Evolutionary conservation across 495 filamentous ascomycete genomes (phyloP).

Genomic region (Tuber microsphaerosporum): DNA sequence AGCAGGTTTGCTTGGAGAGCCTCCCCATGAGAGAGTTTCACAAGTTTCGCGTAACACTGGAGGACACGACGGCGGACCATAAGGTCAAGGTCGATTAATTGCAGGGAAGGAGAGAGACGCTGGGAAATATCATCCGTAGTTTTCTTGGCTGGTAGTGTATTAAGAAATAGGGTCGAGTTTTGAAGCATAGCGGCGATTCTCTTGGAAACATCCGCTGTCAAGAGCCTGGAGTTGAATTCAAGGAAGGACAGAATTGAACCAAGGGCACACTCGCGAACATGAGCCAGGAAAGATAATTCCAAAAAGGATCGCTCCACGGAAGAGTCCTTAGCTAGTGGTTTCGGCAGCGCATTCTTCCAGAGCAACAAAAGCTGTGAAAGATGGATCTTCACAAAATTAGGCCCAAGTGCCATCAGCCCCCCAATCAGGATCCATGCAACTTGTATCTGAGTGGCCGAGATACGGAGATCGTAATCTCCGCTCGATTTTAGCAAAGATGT

Average conservation of each 20-base stretch:
- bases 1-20: slow-evolving; percentile 85
- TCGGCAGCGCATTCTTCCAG: slow-evolving; percentile 95
- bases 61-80: slow-evolving; percentile 91
- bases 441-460: slow-evolving; percentile 90
- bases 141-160: slow-evolving; percentile 73
- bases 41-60: slow-evolving; percentile 86
- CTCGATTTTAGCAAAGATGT: slow-evolving; percentile 90
- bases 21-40: slow-evolving; percentile 79
- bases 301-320: slow-evolving; percentile 69
- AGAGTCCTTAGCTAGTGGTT: slow-evolving; percentile 85
- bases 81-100: slow-evolving; percentile 81
- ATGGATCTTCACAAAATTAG: slow-evolving; percentile 98
- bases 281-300: slow-evolving; percentile 85
- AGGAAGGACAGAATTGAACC: slow-evolving; percentile 87
- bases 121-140: slow-evolving; percentile 80
- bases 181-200: slow-evolving; percentile 90
- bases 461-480: slow-evolving; percentile 79
- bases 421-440: slow-evolving; percentile 97
- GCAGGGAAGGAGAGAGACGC: slow-evolving; percentile 75
- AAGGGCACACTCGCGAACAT: slow-evolving; percentile 91
- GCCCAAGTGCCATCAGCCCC: slow-evolving; percentile 89
- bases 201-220: slow-evolving; percentile 92
- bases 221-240: slow-evolving; percentile 82
- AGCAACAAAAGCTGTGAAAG: slow-evolving; percentile 89
- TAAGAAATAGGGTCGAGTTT: slow-evolving; percentile 82